phyloP scores from a whole-genome alignment of 2,329 filamentous ascomycete species.

The Sordariomycetes sp. region DNA sequence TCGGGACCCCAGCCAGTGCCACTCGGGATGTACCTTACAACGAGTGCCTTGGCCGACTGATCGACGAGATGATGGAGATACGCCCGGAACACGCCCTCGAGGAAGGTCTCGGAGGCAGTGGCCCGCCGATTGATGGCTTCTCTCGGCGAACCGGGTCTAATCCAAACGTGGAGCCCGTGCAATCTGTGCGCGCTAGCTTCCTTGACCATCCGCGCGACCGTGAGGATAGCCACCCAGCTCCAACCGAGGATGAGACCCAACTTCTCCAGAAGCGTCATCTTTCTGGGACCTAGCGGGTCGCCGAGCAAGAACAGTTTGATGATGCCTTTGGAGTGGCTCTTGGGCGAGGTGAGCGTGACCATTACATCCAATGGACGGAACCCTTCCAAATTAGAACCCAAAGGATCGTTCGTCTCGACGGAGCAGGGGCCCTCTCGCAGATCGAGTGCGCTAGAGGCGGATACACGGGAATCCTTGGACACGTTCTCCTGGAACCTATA shows the following conservation, averaged over 20 bases:
- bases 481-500: constrained; percentile 20
- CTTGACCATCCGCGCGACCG: constrained; percentile 50
- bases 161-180: constrained; percentile 49
- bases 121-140: constrained; percentile 41
- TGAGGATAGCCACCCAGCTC: constrained; percentile 56
- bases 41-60: constrained; percentile 25
- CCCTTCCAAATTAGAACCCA: constrained; percentile 20
- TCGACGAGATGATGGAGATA: constrained; percentile 37
- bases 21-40: constrained; percentile 38
- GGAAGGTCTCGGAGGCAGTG: constrained; percentile 28
- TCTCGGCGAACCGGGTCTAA: constrained; percentile 46
- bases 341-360: constrained; percentile 47
- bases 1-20: constrained; percentile 27
- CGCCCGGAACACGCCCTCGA: constrained; percentile 31
- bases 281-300: constrained; percentile 31
- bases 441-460: constrained; percentile 64
- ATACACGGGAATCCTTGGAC: constrained; percentile 65
- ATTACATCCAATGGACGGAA: constrained; percentile 38
- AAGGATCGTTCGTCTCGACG: constrained; percentile 30
- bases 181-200: constrained; percentile 48
- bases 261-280: constrained; percentile 27
- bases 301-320: constrained; percentile 43
- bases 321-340: constrained; percentile 45
- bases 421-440: constrained; percentile 42
- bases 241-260: constrained; percentile 36